These are phyloP conservation scores for Benincasa hispida DNA, from an alignment of 306 rosid genomes.

Conservation along the genomic window DNA sequence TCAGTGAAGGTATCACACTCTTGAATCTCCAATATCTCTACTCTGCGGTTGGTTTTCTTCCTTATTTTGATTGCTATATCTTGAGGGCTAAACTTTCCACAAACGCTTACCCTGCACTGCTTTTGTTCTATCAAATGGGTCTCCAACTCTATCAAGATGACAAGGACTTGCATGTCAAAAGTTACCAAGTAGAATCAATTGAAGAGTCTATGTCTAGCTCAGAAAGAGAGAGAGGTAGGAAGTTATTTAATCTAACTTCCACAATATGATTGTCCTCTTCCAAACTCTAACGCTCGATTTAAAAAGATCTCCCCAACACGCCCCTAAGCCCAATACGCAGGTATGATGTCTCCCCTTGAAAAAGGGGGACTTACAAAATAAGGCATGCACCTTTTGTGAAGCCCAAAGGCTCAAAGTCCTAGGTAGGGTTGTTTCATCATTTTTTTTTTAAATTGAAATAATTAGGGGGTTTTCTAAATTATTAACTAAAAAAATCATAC, in stretches of 20 bases:
- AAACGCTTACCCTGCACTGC: conserved; percentile 8
- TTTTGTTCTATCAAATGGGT: conserved; percentile 8
- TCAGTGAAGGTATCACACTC: conserved; percentile 4
- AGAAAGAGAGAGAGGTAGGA: neutral
- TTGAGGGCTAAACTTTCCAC: conserved; percentile 9
- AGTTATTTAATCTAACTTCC: neutral
- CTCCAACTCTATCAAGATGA: conserved; percentile 4
- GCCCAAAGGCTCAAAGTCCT: no score
- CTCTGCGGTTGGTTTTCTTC: conserved; percentile 12
- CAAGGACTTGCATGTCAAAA: neutral
- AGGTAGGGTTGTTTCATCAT: no score
- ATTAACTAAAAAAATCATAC: no score
- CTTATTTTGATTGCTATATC: conserved; percentile 12
- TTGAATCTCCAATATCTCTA: conserved; percentile 10
- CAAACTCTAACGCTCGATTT: neutral
- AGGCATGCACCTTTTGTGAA: no score
- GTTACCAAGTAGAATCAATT: neutral
- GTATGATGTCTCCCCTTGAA: no score
- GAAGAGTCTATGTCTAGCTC: neutral
- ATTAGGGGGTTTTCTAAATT: no score
- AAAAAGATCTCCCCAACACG: no score
- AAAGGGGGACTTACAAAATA: no score
- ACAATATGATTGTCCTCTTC: neutral
- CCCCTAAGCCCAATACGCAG: no score
- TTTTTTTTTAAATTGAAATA: no score